Evolutionary conservation across 2,329 filamentous ascomycete species (phyloP).

Genomic region (Fusarium dimerum): DNA sequence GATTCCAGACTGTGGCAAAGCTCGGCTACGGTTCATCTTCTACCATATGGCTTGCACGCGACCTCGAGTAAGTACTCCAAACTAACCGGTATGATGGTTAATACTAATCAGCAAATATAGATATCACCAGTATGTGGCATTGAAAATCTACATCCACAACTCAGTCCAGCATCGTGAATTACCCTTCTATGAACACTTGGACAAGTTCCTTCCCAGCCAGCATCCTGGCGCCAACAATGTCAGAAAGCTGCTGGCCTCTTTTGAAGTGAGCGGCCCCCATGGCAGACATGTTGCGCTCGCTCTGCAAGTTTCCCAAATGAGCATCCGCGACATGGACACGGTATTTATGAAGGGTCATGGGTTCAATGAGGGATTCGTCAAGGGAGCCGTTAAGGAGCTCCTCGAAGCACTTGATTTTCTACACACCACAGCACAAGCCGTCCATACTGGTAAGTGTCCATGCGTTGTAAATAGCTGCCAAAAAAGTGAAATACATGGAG

Average conservation of each 20-base stretch:
- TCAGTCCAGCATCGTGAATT: slow-evolving; percentile 25
- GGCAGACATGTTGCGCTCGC: slow-evolving; percentile 23
- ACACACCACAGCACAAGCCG: slow-evolving; percentile 32
- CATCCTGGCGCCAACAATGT: slow-evolving; percentile 12
- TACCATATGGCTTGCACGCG: slow-evolving; percentile 44
- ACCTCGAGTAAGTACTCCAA: slow-evolving; percentile 33
- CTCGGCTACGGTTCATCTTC: slow-evolving; percentile 41
- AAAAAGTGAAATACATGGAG: rapidly evolving
- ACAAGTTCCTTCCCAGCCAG: background rate
- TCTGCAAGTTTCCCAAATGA: slow-evolving; percentile 31
- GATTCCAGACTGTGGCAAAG: slow-evolving; percentile 40
- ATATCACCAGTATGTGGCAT: slow-evolving; percentile 29
- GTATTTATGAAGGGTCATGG: slow-evolving; percentile 25
- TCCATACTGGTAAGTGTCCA: slow-evolving; percentile 35
- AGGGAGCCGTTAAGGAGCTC: slow-evolving; percentile 32
- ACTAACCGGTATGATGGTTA: no score
- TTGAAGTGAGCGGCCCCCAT: slow-evolving; percentile 20
- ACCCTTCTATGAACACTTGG: slow-evolving; percentile 8
- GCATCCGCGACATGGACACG: slow-evolving; percentile 34
- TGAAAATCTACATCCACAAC: slow-evolving; percentile 35
- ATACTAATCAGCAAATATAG: no score
- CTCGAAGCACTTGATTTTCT: slow-evolving; percentile 38
- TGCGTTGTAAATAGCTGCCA: no score
- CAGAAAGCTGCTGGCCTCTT: slow-evolving; percentile 19
- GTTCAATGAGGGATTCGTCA: slow-evolving; percentile 32